These are phyloP conservation scores for Colletotrichum euphorbiae DNA, from an alignment of 2,329 filamentous ascomycete genomes.

Conservation along the genomic window DNA sequence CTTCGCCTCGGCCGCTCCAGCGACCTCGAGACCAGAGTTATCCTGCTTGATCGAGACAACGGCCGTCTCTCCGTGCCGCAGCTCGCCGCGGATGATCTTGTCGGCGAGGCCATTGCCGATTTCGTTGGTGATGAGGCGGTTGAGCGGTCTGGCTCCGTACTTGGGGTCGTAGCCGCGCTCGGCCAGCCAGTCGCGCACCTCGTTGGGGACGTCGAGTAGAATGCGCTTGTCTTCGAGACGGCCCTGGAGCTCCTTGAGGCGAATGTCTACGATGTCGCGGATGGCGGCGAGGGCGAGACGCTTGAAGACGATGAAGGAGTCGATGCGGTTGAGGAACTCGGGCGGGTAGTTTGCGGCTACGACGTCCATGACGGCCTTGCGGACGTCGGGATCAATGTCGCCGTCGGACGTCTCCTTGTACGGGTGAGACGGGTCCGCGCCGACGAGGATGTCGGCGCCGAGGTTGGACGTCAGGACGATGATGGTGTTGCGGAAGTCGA, in stretches of 20 bases:
- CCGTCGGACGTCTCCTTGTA: conserved; percentile 72
- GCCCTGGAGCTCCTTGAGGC: conserved; percentile 83
- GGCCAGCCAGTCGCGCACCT: conserved; percentile 87
- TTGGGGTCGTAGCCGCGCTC: conserved; percentile 91
- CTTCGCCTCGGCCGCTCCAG: conserved; percentile 16
- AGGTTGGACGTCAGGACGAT: conserved; percentile 97
- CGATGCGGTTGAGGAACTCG: conserved; percentile 95
- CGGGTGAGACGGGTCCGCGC: conserved; percentile 73
- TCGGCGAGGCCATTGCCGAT: conserved; percentile 91
- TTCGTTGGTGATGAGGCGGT: conserved; percentile 89
- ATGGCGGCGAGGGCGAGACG: conserved; percentile 82
- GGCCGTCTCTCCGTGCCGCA: conserved; percentile 81
- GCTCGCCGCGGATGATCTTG: conserved; percentile 87
- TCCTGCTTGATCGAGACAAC: conserved; percentile 75
- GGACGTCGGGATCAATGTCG: conserved; percentile 78
- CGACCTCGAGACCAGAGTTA: conserved; percentile 67
- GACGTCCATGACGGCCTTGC: conserved; percentile 87
- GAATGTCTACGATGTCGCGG: conserved; percentile 93
- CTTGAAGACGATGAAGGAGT: conserved; percentile 97
- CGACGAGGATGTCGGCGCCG: conserved; percentile 90
- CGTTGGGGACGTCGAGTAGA: conserved; percentile 74
- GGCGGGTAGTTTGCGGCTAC: conserved; percentile 82
- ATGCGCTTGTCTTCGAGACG: conserved; percentile 90
- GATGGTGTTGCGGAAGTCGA: conserved; percentile 96
- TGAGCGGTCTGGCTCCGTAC: conserved; percentile 91